Percentiles rank a stretch among this genome's conserved stretches.
phyloP scores from a whole-genome alignment of 257 asterid species.

The Solanum paucissectum region DNA sequence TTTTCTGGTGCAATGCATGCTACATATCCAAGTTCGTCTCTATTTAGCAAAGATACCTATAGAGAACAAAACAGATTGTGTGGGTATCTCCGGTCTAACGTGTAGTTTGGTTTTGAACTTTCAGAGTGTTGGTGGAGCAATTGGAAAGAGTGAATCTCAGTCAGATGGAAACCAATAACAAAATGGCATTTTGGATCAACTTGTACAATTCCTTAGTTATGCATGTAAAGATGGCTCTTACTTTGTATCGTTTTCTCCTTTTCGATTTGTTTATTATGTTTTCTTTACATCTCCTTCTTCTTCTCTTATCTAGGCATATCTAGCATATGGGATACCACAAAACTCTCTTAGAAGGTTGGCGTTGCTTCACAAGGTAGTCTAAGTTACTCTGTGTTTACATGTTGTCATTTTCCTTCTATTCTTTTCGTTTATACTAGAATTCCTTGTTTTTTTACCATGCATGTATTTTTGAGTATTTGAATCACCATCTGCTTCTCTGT shows the following conservation, averaged over 20 bases:
- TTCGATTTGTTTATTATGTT: neutral
- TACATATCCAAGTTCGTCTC: neutral
- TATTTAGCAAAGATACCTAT: neutral
- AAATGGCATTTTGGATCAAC: conserved; percentile 59
- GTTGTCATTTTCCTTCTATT: neutral
- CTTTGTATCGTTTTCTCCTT: neutral
- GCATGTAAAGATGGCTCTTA: conserved; percentile 32
- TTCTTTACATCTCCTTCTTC: conserved; percentile 1
- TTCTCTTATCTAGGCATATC: conserved; percentile 28
- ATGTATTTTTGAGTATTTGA: neutral
- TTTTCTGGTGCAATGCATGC: neutral
- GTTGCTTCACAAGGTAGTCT: conserved; percentile 59
- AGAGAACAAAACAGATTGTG: neutral
- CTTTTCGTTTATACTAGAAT: neutral
- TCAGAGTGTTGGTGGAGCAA: conserved; percentile 51
- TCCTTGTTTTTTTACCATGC: neutral
- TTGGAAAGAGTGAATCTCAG: conserved; percentile 33
- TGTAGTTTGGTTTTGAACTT: neutral
- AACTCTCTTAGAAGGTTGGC: conserved; percentile 61
- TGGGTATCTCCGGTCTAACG: neutral
- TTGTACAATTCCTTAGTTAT: conserved; percentile 52
- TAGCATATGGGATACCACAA: conserved; percentile 55
- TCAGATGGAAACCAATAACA: conserved; percentile 36
- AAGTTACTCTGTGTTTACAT: neutral
- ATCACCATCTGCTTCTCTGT: conserved; percentile 11